A percentile compares a stretch with the other conserved stretches of the same genome.
Evolutionary conservation across 2,329 filamentous ascomycete genomes (phyloP).

Genomic region (Sarocladiaceae sp.): DNA sequence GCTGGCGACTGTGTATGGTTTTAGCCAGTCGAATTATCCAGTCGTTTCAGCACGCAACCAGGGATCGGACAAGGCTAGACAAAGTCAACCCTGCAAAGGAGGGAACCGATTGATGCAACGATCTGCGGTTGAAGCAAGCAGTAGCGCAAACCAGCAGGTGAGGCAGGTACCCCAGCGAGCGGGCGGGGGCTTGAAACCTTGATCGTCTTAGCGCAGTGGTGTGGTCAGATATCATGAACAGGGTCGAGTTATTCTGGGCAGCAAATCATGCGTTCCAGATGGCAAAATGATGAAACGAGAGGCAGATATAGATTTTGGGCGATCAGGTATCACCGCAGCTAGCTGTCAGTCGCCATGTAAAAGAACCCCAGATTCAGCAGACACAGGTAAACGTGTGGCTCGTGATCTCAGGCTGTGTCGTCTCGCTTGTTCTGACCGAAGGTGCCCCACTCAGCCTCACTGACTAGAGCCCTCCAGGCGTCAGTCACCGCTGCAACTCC

Average conservation of each 20-base stretch:
- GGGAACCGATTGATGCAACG: background rate
- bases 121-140: background rate
- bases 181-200: slow-evolving; percentile 5
- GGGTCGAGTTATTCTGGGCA: too few relatives aligned
- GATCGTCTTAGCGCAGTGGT: background rate
- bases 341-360: background rate
- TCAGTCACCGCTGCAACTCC: background rate
- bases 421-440: background rate
- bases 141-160: background rate
- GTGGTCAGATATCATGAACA: background rate
- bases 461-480: background rate
- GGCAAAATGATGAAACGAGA: too few relatives aligned
- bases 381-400: too few relatives aligned
- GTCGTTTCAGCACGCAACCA: too few relatives aligned
- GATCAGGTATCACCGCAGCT: too few relatives aligned
- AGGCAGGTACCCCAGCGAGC: background rate
- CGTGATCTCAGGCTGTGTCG: background rate
- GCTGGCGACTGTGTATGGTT: too few relatives aligned
- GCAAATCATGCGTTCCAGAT: too few relatives aligned
- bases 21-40: too few relatives aligned
- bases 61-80: too few relatives aligned
- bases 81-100: background rate
- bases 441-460: slow-evolving; percentile 1
- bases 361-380: slow-evolving; percentile 3
- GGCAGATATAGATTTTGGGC: too few relatives aligned